These are phyloP conservation scores for Auricularia auricula-judae DNA, from an alignment of 768 basidiomycete genomes.

Conservation along the genomic window DNA sequence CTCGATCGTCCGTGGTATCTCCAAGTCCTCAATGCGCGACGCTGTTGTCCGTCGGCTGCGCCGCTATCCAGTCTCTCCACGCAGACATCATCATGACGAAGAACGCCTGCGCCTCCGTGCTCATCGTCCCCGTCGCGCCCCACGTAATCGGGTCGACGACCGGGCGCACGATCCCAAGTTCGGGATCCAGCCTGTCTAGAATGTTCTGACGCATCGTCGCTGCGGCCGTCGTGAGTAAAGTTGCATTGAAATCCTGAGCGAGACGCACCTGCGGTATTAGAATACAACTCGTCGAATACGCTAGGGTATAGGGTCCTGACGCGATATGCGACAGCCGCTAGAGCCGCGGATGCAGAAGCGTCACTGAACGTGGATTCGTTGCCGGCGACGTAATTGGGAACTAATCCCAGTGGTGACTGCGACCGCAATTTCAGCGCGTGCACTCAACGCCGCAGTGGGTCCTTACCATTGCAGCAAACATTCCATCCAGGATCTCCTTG, in stretches of 20 bases:
- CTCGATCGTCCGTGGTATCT: too few relatives aligned
- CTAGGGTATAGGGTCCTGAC: slow-evolving; percentile 19
- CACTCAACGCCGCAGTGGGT: background rate
- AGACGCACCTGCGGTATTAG: slow-evolving; percentile 14
- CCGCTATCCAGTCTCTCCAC: background rate
- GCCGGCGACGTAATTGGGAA: slow-evolving; percentile 27
- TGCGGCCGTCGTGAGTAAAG: background rate
- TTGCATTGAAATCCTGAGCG: slow-evolving; percentile 16
- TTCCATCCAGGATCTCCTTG: slow-evolving; percentile 23
- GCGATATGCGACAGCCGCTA: slow-evolving; percentile 18
- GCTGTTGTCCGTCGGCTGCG: background rate
- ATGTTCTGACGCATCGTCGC: background rate
- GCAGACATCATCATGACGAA: background rate
- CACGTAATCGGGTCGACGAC: slow-evolving; percentile 28
- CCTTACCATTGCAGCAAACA: slow-evolving; percentile 19
- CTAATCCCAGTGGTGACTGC: slow-evolving; percentile 21
- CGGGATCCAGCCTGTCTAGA: background rate
- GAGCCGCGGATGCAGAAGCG: slow-evolving; percentile 21
- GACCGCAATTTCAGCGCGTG: background rate
- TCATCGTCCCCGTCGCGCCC: slow-evolving; percentile 16
- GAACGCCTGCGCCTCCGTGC: slow-evolving; percentile 9
- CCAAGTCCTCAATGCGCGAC: too few relatives aligned
- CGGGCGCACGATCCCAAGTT: slow-evolving; percentile 24
- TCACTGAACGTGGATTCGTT: slow-evolving; percentile 20
- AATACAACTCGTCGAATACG: slow-evolving; percentile 21